A percentile compares a stretch with the other conserved stretches of the same genome.
phyloP scores from a whole-genome alignment of 805 yeast species.

The Deakozyma indianensis region DNA sequence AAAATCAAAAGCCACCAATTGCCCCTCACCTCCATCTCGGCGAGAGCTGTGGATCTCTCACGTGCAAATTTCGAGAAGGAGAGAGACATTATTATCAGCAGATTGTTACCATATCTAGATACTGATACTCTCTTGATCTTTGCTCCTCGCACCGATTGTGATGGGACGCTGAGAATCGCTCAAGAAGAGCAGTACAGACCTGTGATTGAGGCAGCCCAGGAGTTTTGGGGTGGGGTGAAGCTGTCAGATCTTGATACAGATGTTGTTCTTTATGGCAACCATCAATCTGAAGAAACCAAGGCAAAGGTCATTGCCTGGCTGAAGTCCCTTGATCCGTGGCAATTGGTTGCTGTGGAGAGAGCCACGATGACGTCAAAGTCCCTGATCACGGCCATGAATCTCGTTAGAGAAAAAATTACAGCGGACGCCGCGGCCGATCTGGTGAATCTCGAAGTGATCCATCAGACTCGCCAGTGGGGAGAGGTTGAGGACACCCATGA shows the following conservation, averaged over 20 bases:
- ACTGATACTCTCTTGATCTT: constrained; percentile 87
- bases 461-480: constrained; percentile 90
- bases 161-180: constrained; percentile 64
- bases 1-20: constrained; percentile 62
- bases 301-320: constrained; percentile 54
- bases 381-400: constrained; percentile 62
- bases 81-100: constrained; percentile 42
- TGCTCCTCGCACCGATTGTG: constrained; percentile 68
- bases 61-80: constrained; percentile 27
- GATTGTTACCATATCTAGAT: constrained; percentile 70
- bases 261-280: constrained; percentile 65
- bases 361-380: constrained; percentile 81
- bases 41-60: constrained; percentile 72
- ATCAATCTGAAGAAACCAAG: constrained; percentile 47
- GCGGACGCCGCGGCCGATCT: constrained; percentile 62
- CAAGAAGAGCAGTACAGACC: constrained; percentile 73
- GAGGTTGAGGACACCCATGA: constrained; percentile 98
- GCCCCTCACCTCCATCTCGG: constrained; percentile 76
- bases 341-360: constrained; percentile 77
- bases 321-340: constrained; percentile 49
- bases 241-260: constrained; percentile 68
- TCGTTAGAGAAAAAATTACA: constrained; percentile 30
- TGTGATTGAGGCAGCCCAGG: constrained; percentile 51
- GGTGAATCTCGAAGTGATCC: constrained; percentile 67
- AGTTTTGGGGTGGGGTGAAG: constrained; percentile 31